These are phyloP conservation scores for Phlegmacium glaucopus DNA, from an alignment of 768 basidiomycete species.

Conservation along the genomic window DNA sequence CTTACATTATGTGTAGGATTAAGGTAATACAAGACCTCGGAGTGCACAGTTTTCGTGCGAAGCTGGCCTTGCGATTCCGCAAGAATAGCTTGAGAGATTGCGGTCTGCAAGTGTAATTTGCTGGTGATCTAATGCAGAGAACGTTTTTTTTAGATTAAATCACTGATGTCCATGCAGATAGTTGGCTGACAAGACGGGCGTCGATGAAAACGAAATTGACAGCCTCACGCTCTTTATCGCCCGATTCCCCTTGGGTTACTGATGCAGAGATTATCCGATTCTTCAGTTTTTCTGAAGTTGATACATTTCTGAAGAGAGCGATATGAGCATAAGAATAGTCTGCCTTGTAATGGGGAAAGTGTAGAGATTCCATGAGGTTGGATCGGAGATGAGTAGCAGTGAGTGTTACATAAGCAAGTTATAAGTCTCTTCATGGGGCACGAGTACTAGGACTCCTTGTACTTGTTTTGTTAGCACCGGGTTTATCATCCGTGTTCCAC, in stretches of 20 bases:
- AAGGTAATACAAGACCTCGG: conserved; percentile 84
- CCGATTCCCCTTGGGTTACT: conserved; percentile 50
- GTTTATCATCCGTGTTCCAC: too few relatives aligned
- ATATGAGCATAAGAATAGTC: conserved; percentile 45
- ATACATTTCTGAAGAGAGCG: conserved; percentile 60
- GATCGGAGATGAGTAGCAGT: too few relatives aligned
- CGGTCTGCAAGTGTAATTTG: conserved; percentile 75
- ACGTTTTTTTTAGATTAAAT: conserved; percentile 1
- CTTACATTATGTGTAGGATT: conserved; percentile 84
- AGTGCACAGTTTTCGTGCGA: conserved; percentile 85
- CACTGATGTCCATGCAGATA: conserved; percentile 1
- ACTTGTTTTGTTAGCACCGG: too few relatives aligned
- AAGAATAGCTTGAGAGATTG: conserved; percentile 78
- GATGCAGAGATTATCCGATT: conserved; percentile 71
- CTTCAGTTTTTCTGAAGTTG: conserved; percentile 59
- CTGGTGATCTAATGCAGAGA: conserved; percentile 66
- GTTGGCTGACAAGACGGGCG: conserved; percentile 64
- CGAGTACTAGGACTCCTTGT: too few relatives aligned
- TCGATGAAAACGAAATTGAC: conserved; percentile 93
- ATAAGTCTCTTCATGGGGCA: conserved; percentile 39
- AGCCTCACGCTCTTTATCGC: conserved; percentile 67
- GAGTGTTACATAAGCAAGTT: too few relatives aligned
- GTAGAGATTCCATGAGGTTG: conserved; percentile 57
- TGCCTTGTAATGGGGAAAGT: conserved; percentile 49
- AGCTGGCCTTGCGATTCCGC: conserved; percentile 56